Percentiles rank a stretch among this genome's conserved stretches.
Evolutionary conservation across 2,329 filamentous ascomycete genomes (phyloP).

Genomic region (Pseudocercospora cruenta): DNA sequence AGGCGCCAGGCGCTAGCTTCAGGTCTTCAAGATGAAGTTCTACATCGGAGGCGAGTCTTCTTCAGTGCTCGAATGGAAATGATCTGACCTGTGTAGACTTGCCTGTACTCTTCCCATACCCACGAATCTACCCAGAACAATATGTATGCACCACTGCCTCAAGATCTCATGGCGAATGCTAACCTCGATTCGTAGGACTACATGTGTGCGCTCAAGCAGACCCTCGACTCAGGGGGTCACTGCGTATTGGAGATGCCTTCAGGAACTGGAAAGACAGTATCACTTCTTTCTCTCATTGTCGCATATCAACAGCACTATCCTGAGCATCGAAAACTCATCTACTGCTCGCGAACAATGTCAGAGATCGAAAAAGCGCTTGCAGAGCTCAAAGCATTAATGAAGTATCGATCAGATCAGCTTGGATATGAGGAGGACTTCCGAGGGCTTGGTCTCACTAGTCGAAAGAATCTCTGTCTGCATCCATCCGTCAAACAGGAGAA

Average conservation of each 20-base stretch:
- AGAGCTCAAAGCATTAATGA: slow-evolving; percentile 91
- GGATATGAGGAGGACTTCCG: slow-evolving; percentile 91
- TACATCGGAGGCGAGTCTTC: slow-evolving; percentile 61
- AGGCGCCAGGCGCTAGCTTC: background rate
- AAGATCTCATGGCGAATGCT: background rate
- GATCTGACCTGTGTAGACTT: slow-evolving; percentile 50
- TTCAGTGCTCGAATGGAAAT: background rate
- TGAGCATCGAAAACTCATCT: slow-evolving; percentile 93
- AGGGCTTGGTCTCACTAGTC: slow-evolving; percentile 87
- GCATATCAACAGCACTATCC: slow-evolving; percentile 95
- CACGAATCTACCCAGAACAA: slow-evolving; percentile 73
- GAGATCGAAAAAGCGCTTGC: slow-evolving; percentile 97
- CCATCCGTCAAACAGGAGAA: slow-evolving; percentile 96
- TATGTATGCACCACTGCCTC: slow-evolving; percentile 50
- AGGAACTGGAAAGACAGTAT: slow-evolving; percentile 96
- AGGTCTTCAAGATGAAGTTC: slow-evolving; percentile 68
- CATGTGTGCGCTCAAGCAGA: slow-evolving; percentile 85
- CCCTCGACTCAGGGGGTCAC: slow-evolving; percentile 90
- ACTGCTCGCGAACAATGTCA: slow-evolving; percentile 99
- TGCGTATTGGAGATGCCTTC: slow-evolving; percentile 99
- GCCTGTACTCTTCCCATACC: slow-evolving; percentile 74
- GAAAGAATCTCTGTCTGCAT: slow-evolving; percentile 96
- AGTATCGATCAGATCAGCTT: slow-evolving; percentile 87
- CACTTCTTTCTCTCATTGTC: slow-evolving; percentile 89
- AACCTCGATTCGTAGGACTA: slow-evolving; percentile 51